Evolutionary conservation across 1,284 basidiomycete species (phyloP).

Genomic region (Meripilus lineatus): DNA sequence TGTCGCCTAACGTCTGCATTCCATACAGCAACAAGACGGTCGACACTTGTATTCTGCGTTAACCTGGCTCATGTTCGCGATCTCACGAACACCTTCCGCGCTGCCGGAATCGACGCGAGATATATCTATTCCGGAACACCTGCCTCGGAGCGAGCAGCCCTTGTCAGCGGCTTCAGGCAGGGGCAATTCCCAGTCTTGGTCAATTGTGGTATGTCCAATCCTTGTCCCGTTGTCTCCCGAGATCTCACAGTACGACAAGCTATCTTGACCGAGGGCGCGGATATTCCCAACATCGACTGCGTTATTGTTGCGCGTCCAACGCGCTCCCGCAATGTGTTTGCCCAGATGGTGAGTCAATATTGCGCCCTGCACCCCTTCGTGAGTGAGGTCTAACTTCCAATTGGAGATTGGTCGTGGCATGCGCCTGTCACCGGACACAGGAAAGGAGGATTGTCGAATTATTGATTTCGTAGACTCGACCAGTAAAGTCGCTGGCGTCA

Average conservation of each 20-base stretch:
- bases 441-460: slow-evolving; percentile 83
- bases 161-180: slow-evolving; percentile 67
- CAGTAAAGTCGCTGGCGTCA: slow-evolving; percentile 63
- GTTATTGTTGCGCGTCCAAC: slow-evolving; percentile 86
- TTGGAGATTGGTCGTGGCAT: slow-evolving; percentile 87
- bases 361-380: not conserved
- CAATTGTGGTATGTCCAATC: slow-evolving; percentile 70
- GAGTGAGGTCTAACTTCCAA: not conserved
- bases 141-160: slow-evolving; percentile 54
- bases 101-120: slow-evolving; percentile 82
- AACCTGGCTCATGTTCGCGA: slow-evolving; percentile 80
- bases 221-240: not conserved
- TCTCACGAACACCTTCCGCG: slow-evolving; percentile 71
- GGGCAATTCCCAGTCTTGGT: slow-evolving; percentile 84
- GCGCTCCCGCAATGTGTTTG: slow-evolving; percentile 82
- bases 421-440: slow-evolving; percentile 77
- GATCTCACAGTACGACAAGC: slow-evolving; percentile 37
- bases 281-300: slow-evolving; percentile 92
- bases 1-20: not conserved
- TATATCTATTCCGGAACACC: slow-evolving; percentile 75
- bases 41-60: slow-evolving; percentile 90
- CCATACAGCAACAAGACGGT: slow-evolving; percentile 56
- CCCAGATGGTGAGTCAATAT: slow-evolving; percentile 84
- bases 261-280: slow-evolving; percentile 88
- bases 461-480: slow-evolving; percentile 90